These are phyloP conservation scores for Yamadazyma sp. DNA, from an alignment of 1,139 yeast genomes.

Conservation along the genomic window DNA sequence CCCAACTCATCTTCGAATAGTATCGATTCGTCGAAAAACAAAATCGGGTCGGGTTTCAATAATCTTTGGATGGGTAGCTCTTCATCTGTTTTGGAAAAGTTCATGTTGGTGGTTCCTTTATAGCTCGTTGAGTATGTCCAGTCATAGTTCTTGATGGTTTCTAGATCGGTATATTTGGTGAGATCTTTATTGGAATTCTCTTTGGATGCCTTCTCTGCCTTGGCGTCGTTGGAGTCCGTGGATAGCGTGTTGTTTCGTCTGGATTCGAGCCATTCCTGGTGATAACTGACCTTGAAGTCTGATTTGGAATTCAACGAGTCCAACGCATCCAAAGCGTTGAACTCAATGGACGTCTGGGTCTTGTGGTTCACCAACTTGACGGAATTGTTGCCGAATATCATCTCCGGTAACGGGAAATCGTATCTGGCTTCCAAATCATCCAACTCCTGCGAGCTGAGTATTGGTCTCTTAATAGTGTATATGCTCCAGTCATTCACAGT, in stretches of 20 bases:
- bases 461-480: slow-evolving; percentile 72
- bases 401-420: slow-evolving; percentile 88
- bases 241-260: slow-evolving; percentile 39
- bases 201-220: slow-evolving; percentile 29
- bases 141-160: slow-evolving; percentile 72
- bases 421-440: slow-evolving; percentile 61
- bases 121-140: slow-evolving; percentile 93
- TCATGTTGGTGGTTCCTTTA: slow-evolving; percentile 51
- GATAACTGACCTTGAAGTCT: slow-evolving; percentile 68
- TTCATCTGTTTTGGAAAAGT: slow-evolving; percentile 22
- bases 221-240: slow-evolving; percentile 20
- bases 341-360: slow-evolving; percentile 51
- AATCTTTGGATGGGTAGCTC: slow-evolving; percentile 70
- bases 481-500: slow-evolving; percentile 75
- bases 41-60: slow-evolving; percentile 76
- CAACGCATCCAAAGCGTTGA: slow-evolving; percentile 80
- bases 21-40: slow-evolving; percentile 85
- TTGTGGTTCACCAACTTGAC: slow-evolving; percentile 50
- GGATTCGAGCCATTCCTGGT: slow-evolving; percentile 82
- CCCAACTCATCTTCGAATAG: slow-evolving; percentile 94
- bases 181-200: slow-evolving; percentile 31
- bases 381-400: slow-evolving; percentile 91
- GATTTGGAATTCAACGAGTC: slow-evolving; percentile 53
- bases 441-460: slow-evolving; percentile 70
- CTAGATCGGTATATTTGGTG: slow-evolving; percentile 41